Base-by-base conservation (phyloP, 1,284 basidiomycete genomes). In the Apiotrichum siamense region DNA sequence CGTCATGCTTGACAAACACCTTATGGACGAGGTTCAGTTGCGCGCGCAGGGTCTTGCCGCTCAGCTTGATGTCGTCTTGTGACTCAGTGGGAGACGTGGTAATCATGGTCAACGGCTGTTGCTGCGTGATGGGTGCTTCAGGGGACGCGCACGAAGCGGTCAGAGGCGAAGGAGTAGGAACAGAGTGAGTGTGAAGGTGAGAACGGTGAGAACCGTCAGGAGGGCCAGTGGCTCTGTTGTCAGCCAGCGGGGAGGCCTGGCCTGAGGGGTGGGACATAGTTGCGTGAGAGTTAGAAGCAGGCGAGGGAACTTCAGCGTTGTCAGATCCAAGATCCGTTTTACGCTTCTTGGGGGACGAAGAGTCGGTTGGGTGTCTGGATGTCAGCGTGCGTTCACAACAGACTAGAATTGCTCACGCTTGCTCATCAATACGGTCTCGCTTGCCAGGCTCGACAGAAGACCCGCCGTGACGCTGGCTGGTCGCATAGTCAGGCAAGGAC, bases 401-500 rank as follows among this genome's bases (percentile, higher is more conserved):
- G 5, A 18, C 3, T 7, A 7, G 6, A 4, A 3, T 15, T 10
- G 41, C 51, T 47, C 42, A 52, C 51, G 39, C 18, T 29, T 41
- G 11, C 31, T 25, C 20, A 25, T 9, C 37, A 25, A 42, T 27
- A 12, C 50, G 52, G 11, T 51, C 49, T 3, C 56, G 49, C 40
- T 54, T 54, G 25, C 38, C 43, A 29, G 21, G 32, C 18, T 43
- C 41, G 25, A 26, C 20, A n/a, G 41, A 32, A n/a, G 25, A 3
- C 26, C 18, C 25, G 18, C 20, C 20, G 29, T 29, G 41, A 32
- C 42, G 42, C 3, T 44, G 18, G n/a, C 26, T 52, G 18, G 55
- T 47, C 5, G 66, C 67, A 63, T 70, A 74, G 17, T 58, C 62
- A 1, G 69, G 69, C 1, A 74, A 55, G 27, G 61, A 53, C 6